Evolutionary conservation across 805 yeast genomes (phyloP), one percentile per base, ranked within the genome.

Genomic region (Saccharomycopsis fodiens): DNA sequence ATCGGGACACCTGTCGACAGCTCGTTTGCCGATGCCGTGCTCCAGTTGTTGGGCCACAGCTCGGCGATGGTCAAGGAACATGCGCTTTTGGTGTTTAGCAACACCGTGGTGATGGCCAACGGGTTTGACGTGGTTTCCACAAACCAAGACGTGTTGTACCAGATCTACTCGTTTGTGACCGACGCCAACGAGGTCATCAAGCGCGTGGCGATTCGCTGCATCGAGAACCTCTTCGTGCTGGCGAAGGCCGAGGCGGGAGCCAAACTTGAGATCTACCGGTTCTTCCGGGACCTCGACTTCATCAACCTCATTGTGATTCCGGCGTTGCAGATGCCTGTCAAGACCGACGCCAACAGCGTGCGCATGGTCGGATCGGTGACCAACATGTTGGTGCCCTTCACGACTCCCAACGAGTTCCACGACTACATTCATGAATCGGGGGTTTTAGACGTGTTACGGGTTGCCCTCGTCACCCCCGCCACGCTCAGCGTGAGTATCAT

Each of bases 401-500:
- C 20, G 8, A 32, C 36, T 15, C 36, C 36, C 5, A 32, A 32
- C 20, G 36, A 32, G 20, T 32, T 32, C 36, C 36, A 32, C 15
- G 36, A 32, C 36, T 32, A 32, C 20, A 32, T 32, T 32, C 8
- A 10, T 32, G 36, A 32, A 32, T 32, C 36, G 5, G 36, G 36
- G 20, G 36, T 32, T 32, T 32, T 32, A 19, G 12, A 7, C 7
- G 17, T 32, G 20, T 32, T 32, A 19, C 8, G 15, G 20, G 20
- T 6, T 15, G 36, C 17, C 8, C 8, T 32, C 15, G 7, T 15
- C 19, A 15, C 5, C 8, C 5, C 20, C 8, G 5, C 17, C 7
- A 15, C 36, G 8, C 20, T 32, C 20, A 32, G 20, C 20, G 12
- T 5, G 8, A 32, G 20, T 32, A 15, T 32, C 20, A 32, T 32